Evolutionary conservation across 345 rosid species (phyloP), one percentile per base, ranked within the genome.

Genomic region (Populus nigra): DNA sequence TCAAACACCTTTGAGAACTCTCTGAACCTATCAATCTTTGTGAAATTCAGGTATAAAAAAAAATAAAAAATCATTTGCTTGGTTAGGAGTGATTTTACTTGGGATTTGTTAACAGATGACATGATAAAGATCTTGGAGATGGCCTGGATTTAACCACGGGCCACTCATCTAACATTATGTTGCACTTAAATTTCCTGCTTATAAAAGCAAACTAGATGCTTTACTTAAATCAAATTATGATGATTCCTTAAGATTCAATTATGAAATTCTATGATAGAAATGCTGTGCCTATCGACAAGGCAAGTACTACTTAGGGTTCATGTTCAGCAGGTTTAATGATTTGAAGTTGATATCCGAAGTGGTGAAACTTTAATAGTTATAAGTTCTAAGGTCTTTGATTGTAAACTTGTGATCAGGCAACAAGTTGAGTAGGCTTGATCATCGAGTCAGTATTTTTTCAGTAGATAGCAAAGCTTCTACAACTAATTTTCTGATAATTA

Each of bases 121-220:
- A 31, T 72, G 65, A 27, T 57, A 53, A 18, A 68, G 23, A 36
- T 71, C 33, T 31, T 43, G 25, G 45, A 16, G 71, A 49, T n/a
- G 22, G 13, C 13, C 15, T 65, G 18, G 55, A 47, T 25, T 73
- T 74, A 29, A 70, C 71, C 77, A 49, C 71, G 6, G 47, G 65
- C 31, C 49, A 75, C 67, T 31, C 35, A 10, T 31, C 22, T 47
- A 43, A 76, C 69, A 45, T 27, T 61, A 29, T 61, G 61, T 33
- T 73, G 79, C 74, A 77, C 78, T 69, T 66, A 76, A 68, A 73
- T 70, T 84, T 79, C 81, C 83, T 82, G 82, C 83, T 55, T 82
- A 81, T 73, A 77, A 73, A 84, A 84, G 88, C 88, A 87, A 86
- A 74, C 77, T 68, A 73, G 41, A n/a, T 76, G 73, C 78, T 80